These are phyloP conservation scores for Daldinia loculata DNA, from an alignment of 495 filamentous ascomycete genomes.

Conservation along the genomic window DNA sequence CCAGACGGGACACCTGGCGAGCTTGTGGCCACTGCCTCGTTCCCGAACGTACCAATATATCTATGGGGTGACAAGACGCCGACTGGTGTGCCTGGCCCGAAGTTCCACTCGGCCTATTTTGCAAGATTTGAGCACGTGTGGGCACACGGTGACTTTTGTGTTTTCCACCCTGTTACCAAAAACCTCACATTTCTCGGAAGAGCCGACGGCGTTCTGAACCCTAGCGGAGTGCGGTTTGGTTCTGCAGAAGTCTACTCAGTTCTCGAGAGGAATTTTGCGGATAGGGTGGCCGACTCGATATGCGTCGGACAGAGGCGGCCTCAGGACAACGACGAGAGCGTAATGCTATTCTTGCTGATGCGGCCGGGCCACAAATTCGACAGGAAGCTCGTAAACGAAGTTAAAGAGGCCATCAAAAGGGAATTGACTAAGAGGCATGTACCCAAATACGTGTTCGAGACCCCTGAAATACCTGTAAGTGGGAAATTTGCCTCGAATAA, in stretches of 20 bases:
- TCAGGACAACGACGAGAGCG: slow-evolving; percentile 73
- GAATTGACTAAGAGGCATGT: slow-evolving; percentile 78
- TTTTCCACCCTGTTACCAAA: slow-evolving; percentile 71
- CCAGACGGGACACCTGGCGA: slow-evolving; percentile 73
- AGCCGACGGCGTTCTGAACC: slow-evolving; percentile 91
- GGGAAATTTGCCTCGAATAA: neutral
- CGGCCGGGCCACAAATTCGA: slow-evolving; percentile 65
- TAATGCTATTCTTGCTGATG: slow-evolving; percentile 81
- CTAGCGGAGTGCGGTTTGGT: slow-evolving; percentile 85
- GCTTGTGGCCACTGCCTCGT: slow-evolving; percentile 71
- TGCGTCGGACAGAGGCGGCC: slow-evolving; percentile 79
- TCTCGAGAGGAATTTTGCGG: slow-evolving; percentile 70
- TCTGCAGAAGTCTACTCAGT: slow-evolving; percentile 83
- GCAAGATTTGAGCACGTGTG: slow-evolving; percentile 76
- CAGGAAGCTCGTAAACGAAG: slow-evolving; percentile 61
- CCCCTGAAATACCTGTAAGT: slow-evolving; percentile 80
- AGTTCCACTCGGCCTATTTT: slow-evolving; percentile 77
- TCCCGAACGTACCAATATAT: slow-evolving; percentile 76
- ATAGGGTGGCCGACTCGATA: slow-evolving; percentile 69
- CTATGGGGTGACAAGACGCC: slow-evolving; percentile 70
- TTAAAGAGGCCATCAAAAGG: slow-evolving; percentile 68
- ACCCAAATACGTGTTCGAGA: slow-evolving; percentile 80
- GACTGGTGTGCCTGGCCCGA: slow-evolving; percentile 57
- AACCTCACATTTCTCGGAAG: slow-evolving; percentile 76
- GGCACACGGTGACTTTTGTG: slow-evolving; percentile 83